Base-by-base conservation (phyloP, 768 basidiomycete genomes). In the Baorangia bicolor region DNA sequence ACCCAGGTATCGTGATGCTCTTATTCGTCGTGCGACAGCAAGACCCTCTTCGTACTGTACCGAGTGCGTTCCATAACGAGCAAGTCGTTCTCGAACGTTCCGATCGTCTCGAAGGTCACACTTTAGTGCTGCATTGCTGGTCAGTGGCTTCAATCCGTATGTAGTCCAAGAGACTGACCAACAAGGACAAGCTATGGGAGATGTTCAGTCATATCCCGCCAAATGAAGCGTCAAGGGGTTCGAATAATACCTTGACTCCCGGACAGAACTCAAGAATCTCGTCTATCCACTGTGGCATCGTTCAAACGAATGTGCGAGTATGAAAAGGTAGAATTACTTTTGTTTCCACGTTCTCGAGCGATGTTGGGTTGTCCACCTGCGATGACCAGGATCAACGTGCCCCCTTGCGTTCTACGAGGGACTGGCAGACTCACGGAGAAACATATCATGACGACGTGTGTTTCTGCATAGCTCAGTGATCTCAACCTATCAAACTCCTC, bases 401-500 rank as follows among this genome's bases (percentile, higher is more conserved):
- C 28, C 1, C 14, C 21, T 18, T 30, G 8, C n/a, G 10, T 33
- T 8, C 42, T 3, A 16, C 14, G 4, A 34, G 11, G 3, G 25
- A 45, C 3, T 2, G 5, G 8, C 9, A 7, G 14, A 75, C 84
- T 54, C 59, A 92, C 93, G 35, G 95, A 96, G 71, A 97, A 98
- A 73, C 96, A 98, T 25, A 98, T 78, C 90, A 98, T 90, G 59
- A 98, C 82, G 56, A 98, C 89, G 74, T 98, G 92, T 1, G 96
- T 97, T 72, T 98, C 96, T 10, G 96, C 91, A 70, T 98, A 98
- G 35, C 90, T 92, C n/a, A 98, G 75, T 12, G 94, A 96, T 44
- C 96, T 83, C 53, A 98, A 75, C 42, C 94, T 80, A 69, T 96
- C 96, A 67, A 98, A 98, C 66, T 96, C 94, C 76, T 96, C 94